Base-by-base conservation (phyloP, 208 protist genomes). In the Strigomonas galati region DNA sequence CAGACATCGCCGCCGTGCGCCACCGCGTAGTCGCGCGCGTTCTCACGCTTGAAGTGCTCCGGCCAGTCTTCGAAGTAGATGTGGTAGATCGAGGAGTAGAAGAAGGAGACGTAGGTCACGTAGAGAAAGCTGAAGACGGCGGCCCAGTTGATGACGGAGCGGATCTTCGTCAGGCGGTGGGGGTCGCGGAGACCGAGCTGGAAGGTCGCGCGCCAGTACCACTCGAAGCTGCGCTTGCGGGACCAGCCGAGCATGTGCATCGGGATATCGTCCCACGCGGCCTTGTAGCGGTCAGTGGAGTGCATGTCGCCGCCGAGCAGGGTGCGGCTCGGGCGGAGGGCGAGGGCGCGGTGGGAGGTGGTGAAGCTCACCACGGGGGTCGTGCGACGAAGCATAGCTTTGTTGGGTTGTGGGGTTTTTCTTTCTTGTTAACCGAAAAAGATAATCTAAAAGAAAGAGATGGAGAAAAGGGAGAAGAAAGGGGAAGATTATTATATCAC, bases 231-330 rank as follows among this genome's bases (percentile, higher is more conserved):
- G 67, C 89, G 74, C 69, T 91, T 88, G 59, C 74, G 76, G 17
- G 84, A 89, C 51, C 71, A 46, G 27, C 84, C 84, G 27, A 89
- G 30, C 65, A 91, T 78, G 65, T 87, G 81, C 69, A 87, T 61
- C 40, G 87, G 87, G 27, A 81, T 87, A 67, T 93, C 87, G 65
- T 93, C 87, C 87, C 87, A 93, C 3, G 85, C 82, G 9, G 84
- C 87, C 78, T 91, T 89, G 74, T 84, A 89, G 72, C 87, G 82
- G 67, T 93, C 87, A 4, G 30, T 63, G 51, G 84, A 89, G 78
- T 83, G 76, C 87, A 93, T 93, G 70, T 93, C 87, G 53, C 68
- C 81, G 43, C 80, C 71, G 26, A 93, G 73, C 43, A 93, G 78
- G 0, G 87, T 76, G 53, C 82, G 82, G 63, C 66, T 88, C 28